Evolutionary conservation across 768 basidiomycete species (phyloP), one percentile per base, ranked within the genome.

Genomic region (Amanita jacksonii): DNA sequence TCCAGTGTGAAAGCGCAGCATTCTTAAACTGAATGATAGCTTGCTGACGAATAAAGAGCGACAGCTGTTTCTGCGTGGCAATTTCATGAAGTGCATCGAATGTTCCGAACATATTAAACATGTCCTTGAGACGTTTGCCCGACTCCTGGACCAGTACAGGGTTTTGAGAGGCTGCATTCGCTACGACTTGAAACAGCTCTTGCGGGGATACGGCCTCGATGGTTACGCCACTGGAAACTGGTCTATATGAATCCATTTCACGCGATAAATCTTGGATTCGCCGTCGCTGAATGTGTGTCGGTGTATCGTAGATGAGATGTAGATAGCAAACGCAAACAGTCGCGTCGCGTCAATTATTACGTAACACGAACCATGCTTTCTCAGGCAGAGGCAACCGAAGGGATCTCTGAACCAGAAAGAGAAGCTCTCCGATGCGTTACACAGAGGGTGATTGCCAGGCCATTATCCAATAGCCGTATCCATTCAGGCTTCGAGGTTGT

Each of bases 21-120:
- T 92, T 93, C 64, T 93, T 93, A 66, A 92, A 85, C 55, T 90
- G 88, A 44, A 93, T 84, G 50, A 89, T 86, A 19, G 84, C 79
- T 58, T 86, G 85, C 52, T 85, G 75, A 32, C 90, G 77, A 39
- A 91, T 73, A 12, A 65, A 64, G 28, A 83, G 59, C 10, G 85
- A 80, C n/a, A 81, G 59, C 1, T 68, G 60, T 49, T 62, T 65
- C 51, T 77, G 72, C 22, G 76, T 68, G 18, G 85, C 84, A 58
- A 90, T 86, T 51, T 80, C 74, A 51, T 85, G 77, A 38, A 91
- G 66, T 15, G 73, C 72, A 54, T 85, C 77, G 52, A 74, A 84
- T 1, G 81, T 76, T 32, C 87, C 88, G 38, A 77, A 69, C 63
- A 76, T 72, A 38, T 80, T 76, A 19, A 84, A 63, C 59, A 87